These are phyloP conservation scores for Stachybotrys chlorohalonatus DNA, from an alignment of 2,329 filamentous ascomycete species.

Conservation along the genomic window DNA sequence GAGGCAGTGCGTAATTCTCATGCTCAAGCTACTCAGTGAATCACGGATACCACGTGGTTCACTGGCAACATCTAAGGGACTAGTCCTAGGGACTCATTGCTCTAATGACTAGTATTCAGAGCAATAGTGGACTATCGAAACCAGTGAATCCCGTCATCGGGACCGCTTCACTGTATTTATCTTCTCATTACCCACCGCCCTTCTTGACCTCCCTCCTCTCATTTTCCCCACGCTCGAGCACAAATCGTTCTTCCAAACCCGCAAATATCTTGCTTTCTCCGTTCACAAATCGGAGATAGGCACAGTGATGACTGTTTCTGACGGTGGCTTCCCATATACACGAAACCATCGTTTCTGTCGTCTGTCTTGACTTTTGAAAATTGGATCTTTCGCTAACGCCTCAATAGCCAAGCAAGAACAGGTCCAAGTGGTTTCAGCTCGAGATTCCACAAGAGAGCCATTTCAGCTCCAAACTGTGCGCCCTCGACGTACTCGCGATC, in stretches of 20 bases:
- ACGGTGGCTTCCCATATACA: no score
- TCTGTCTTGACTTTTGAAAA: neutral
- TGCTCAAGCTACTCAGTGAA: neutral
- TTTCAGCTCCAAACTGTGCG: conserved; percentile 38
- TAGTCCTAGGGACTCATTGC: no score
- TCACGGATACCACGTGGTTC: neutral
- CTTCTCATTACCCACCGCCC: neutral
- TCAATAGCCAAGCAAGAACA: neutral
- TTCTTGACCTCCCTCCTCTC: neutral
- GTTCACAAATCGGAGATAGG: neutral
- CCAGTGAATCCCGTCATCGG: neutral
- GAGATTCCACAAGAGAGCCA: conserved; percentile 36
- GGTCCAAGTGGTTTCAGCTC: conserved; percentile 1
- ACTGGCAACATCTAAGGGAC: no score
- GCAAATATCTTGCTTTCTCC: neutral
- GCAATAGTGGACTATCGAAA: neutral
- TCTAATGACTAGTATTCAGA: no score
- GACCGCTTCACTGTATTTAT: neutral
- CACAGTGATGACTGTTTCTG: no score
- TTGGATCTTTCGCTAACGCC: neutral
- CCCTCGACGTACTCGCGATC: conserved; percentile 6
- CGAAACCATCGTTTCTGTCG: neutral
- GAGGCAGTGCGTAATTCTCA: neutral
- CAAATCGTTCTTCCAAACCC: neutral
- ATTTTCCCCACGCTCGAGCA: neutral